These are phyloP conservation scores for Penicillium sp. DNA, from an alignment of 2,329 filamentous ascomycete species.

Conservation along the genomic window DNA sequence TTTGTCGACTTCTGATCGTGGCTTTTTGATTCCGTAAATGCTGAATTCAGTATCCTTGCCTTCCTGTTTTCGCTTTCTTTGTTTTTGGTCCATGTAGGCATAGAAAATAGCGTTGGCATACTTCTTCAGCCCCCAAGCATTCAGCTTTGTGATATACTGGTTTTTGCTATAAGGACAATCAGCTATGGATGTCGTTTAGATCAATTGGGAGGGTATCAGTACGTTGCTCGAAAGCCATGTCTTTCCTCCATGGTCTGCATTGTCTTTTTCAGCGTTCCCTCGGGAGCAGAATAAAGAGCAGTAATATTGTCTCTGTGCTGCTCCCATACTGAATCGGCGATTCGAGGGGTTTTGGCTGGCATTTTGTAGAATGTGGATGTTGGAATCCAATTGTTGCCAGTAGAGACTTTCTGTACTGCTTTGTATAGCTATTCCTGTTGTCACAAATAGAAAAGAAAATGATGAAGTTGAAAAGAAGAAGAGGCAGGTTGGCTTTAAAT, in stretches of 20 bases:
- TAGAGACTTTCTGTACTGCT: no score
- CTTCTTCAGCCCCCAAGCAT: constrained; percentile 2
- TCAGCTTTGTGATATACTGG: constrained; percentile 6
- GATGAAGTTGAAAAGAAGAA: no score
- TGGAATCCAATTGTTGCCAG: not conserved
- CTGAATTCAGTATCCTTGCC: constrained; percentile 1
- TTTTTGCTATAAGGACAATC: not conserved
- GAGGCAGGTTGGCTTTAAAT: no score
- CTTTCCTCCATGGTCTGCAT: constrained; percentile 5
- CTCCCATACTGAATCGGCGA: constrained; percentile 1
- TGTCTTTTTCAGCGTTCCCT: not conserved
- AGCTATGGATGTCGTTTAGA: not conserved
- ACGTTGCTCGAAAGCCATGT: constrained; percentile 8
- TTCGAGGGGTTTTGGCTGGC: not conserved
- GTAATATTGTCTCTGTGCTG: not conserved
- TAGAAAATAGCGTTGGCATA: not conserved
- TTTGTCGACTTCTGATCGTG: not conserved
- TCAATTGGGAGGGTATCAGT: not conserved
- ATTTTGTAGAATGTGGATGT: not conserved
- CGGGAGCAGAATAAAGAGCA: constrained; percentile 1
- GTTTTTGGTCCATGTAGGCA: not conserved
- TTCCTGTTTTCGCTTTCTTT: not conserved
- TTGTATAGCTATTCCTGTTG: not conserved
- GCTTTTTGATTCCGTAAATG: not conserved
- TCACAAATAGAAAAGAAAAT: no score